Percentiles rank a stretch among this genome's conserved stretches.
Conservation (phyloP, 2,329 filamentous ascomycete species). For the Penicillium capsulatum region DNA sequence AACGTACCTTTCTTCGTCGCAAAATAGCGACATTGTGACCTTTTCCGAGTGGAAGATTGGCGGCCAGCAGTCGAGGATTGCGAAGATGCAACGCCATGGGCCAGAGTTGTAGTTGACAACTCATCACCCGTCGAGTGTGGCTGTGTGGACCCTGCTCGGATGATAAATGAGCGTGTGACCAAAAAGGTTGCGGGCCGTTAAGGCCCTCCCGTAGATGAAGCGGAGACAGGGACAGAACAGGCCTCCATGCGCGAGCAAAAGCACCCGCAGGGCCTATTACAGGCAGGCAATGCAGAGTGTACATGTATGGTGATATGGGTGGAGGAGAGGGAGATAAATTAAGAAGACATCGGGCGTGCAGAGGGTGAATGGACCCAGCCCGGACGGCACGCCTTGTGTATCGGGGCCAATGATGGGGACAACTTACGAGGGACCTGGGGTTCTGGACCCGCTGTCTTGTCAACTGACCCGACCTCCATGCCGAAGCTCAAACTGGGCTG, state of each 20-base stretch:
- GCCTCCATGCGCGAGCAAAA: conserved; percentile 3
- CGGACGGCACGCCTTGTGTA: no score
- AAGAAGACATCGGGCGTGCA: conserved; percentile 4
- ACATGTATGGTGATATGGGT: conserved; percentile 6
- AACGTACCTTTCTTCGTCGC: conserved; percentile 25
- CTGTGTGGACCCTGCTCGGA: conserved; percentile 22
- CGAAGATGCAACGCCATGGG: conserved; percentile 24
- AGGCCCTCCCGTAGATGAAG: conserved; percentile 4
- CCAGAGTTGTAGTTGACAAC: conserved; percentile 28
- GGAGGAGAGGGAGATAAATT: conserved; percentile 5
- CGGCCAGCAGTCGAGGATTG: conserved; percentile 8
- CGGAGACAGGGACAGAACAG: neutral
- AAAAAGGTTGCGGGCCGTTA: conserved; percentile 25
- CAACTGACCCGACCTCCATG: conserved; percentile 22
- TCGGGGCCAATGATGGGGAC: conserved; percentile 2
- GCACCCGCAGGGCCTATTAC: conserved; percentile 10
- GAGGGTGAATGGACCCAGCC: no score
- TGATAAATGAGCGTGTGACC: conserved; percentile 34
- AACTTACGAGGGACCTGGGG: conserved; percentile 19
- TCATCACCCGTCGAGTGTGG: conserved; percentile 22
- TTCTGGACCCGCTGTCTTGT: conserved; percentile 18
- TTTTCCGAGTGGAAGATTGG: conserved; percentile 17
- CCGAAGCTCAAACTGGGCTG: conserved; percentile 9
- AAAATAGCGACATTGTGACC: conserved; percentile 27
- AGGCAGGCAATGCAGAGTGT: conserved; percentile 10